Evolutionary conservation across 257 asterid species (phyloP).

Genomic region (Solanum sitiens): DNA sequence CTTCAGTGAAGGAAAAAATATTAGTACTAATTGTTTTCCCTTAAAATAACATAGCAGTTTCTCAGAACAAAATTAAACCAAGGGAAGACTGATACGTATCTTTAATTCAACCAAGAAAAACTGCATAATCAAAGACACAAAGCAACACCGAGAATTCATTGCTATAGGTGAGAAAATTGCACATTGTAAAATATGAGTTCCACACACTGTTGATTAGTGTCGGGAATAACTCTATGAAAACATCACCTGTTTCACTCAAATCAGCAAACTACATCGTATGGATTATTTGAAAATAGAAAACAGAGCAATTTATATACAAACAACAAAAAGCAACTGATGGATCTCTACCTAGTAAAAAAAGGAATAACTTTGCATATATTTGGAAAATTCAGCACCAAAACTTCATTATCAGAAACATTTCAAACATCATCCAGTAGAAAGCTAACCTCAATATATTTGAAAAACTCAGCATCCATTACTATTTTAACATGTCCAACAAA

Average conservation of each 20-base stretch:
- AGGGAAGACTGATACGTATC: not conserved
- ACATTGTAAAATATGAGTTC: not conserved
- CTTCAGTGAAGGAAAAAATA: not conserved
- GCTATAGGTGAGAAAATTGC: not conserved
- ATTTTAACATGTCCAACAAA: too few relatives aligned
- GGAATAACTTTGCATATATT: not conserved
- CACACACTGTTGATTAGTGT: not conserved
- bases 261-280: not conserved
- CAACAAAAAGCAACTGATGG: not conserved
- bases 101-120: not conserved
- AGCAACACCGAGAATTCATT: not conserved
- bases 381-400: not conserved
- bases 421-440: not conserved
- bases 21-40: not conserved
- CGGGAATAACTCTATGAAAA: not conserved
- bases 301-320: not conserved
- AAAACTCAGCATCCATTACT: too few relatives aligned
- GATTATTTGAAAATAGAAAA: not conserved
- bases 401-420: not conserved
- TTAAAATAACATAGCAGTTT: not conserved
- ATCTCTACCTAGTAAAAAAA: not conserved
- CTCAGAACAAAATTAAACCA: not conserved
- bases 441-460: not conserved
- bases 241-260: not conserved
- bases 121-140: not conserved